Percentiles rank a stretch among this genome's conserved stretches.
Conservation (phyloP, 768 basidiomycete species). For the Tylopilus subfusipes region DNA sequence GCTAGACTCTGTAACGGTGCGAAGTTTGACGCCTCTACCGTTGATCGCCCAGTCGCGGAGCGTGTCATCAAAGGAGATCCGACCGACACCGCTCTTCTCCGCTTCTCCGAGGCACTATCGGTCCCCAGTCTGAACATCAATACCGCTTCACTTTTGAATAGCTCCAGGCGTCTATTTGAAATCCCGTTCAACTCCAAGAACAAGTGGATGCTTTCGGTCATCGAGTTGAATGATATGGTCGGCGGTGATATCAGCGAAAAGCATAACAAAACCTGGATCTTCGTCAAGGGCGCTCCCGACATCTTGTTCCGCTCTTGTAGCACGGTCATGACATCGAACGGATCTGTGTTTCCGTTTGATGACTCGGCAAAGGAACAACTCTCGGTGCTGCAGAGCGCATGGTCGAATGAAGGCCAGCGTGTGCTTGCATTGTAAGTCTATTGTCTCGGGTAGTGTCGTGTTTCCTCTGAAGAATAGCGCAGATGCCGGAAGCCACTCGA, state of each 20-base stretch:
- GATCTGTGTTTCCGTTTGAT: slow-evolving; percentile 33
- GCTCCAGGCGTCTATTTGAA: slow-evolving; percentile 31
- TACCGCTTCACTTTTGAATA: slow-evolving; percentile 17
- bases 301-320: slow-evolving; percentile 43
- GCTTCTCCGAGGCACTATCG: slow-evolving; percentile 39
- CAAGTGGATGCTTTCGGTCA: slow-evolving; percentile 56
- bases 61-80: slow-evolving; percentile 44
- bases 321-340: slow-evolving; percentile 31
- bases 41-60: slow-evolving; percentile 27
- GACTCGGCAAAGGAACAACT: slow-evolving; percentile 19
- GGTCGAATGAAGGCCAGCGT: slow-evolving; percentile 50
- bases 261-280: slow-evolving; percentile 30
- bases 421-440: slow-evolving; percentile 43
- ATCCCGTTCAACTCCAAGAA: slow-evolving; percentile 49
- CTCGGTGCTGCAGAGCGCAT: slow-evolving; percentile 33
- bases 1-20: slow-evolving; percentile 60
- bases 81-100: slow-evolving; percentile 52
- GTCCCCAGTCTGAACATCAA: slow-evolving; percentile 23
- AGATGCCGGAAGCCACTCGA: slow-evolving; percentile 32
- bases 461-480: background rate
- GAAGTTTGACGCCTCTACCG: slow-evolving; percentile 39
- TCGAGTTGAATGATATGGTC: slow-evolving; percentile 21
- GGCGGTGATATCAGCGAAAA: slow-evolving; percentile 8
- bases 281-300: slow-evolving; percentile 62
- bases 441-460: background rate